These are phyloP conservation scores for Aspergillus fumigatus DNA, from an alignment of 2,329 filamentous ascomycete species.

Conservation along the genomic window DNA sequence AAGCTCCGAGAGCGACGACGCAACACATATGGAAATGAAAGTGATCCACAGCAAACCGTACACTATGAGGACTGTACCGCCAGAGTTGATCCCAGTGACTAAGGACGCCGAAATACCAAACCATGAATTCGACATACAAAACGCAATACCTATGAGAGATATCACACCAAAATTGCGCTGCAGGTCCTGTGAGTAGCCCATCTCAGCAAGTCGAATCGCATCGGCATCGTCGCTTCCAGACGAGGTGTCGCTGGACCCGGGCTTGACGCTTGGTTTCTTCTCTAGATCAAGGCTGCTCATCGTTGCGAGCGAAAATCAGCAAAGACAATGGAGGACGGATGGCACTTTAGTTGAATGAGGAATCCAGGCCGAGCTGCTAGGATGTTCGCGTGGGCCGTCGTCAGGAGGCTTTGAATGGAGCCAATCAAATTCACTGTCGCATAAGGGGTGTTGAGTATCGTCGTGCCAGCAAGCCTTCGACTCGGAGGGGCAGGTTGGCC, in stretches of 20 bases:
- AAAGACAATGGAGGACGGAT: conserved; percentile 7
- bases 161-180: conserved; percentile 45
- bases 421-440: conserved; percentile 7
- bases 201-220: conserved; percentile 39
- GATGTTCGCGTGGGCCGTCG: conserved; percentile 4
- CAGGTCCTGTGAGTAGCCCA: conserved; percentile 46
- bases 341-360: conserved; percentile 3
- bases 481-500: conserved; percentile 3
- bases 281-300: conserved; percentile 17
- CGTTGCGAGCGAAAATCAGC: conserved; percentile 4
- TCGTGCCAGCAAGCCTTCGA: conserved; percentile 2
- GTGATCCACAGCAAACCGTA: conserved; percentile 47
- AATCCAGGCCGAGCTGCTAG: background rate
- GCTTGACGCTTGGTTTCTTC: conserved; percentile 16
- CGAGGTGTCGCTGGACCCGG: conserved; percentile 8
- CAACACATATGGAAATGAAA: conserved; percentile 44
- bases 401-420: conserved; percentile 3
- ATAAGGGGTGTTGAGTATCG: conserved; percentile 8
- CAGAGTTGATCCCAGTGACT: conserved; percentile 48
- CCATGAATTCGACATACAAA: conserved; percentile 50
- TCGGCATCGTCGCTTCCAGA: conserved; percentile 26
- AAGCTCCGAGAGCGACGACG: conserved; percentile 44
- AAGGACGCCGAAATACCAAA: conserved; percentile 47
- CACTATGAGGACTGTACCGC: conserved; percentile 46
- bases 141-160: conserved; percentile 47